Evolutionary conservation across 352 stramenopile genomes (phyloP).

Genomic region (Globisporangium spiculum): DNA sequence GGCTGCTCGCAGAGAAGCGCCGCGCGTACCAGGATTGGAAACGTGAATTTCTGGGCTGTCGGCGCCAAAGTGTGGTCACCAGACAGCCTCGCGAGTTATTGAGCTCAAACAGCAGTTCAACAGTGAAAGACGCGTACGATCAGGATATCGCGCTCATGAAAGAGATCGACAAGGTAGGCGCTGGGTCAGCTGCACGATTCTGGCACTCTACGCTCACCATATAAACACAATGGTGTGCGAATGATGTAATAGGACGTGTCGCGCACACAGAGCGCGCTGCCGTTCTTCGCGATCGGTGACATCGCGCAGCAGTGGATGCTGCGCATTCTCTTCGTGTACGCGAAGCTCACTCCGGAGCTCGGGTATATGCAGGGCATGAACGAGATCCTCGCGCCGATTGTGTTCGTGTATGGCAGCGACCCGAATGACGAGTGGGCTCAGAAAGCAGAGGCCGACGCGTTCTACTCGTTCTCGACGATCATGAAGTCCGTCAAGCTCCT

Average conservation of each 20-base stretch:
- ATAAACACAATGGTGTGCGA: too few species aligned
- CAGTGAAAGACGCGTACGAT: conserved; percentile 14
- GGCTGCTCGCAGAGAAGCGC: conserved; percentile 20
- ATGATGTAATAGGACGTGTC: conserved; percentile 41
- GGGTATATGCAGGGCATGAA: conserved; percentile 96
- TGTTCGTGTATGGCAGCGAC: conserved; percentile 77
- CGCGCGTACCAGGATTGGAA: conserved; percentile 33
- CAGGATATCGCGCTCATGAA: conserved; percentile 44
- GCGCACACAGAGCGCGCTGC: conserved; percentile 48
- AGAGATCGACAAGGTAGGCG: conserved; percentile 61
- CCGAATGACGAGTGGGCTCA: conserved; percentile 22
- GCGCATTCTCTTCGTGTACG: conserved; percentile 70
- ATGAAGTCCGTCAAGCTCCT: conserved; percentile 48
- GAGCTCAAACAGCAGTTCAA: background rate
- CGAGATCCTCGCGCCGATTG: conserved; percentile 88
- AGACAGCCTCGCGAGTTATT: background rate
- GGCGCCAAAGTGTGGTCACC: conserved; percentile 12
- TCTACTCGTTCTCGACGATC: conserved; percentile 47
- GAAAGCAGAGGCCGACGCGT: conserved; percentile 53
- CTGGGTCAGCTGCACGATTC: too few species aligned
- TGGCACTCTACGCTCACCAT: background rate
- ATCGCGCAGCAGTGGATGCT: conserved; percentile 69
- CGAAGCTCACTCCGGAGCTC: conserved; percentile 74
- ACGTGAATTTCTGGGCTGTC: conserved; percentile 30
- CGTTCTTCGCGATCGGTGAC: conserved; percentile 44